These are phyloP conservation scores for Colletotrichum kahawae DNA, from an alignment of 2,329 filamentous ascomycete genomes.

Conservation along the genomic window DNA sequence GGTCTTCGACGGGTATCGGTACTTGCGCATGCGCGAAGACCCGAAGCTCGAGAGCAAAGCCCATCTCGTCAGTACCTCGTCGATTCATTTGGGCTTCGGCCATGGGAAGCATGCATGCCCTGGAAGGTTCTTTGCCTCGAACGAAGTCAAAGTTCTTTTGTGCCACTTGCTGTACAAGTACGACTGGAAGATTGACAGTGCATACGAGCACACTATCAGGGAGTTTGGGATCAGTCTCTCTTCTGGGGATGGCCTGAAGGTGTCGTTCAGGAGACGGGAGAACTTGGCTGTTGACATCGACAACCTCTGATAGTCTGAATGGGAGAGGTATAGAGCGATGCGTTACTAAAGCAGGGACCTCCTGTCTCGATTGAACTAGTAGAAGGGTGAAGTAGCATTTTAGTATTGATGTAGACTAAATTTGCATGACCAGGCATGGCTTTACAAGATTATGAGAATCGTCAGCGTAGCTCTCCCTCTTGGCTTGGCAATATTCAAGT, in stretches of 20 bases:
- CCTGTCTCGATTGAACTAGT: not conserved
- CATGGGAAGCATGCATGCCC: not conserved
- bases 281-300: not conserved
- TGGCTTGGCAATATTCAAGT: not conserved
- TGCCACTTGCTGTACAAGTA: not conserved
- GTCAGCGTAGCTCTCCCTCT: too few relatives aligned
- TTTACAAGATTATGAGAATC: too few relatives aligned
- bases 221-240: not conserved
- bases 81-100: not conserved
- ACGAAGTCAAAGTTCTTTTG: not conserved
- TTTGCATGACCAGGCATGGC: too few relatives aligned
- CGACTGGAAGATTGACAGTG: not conserved
- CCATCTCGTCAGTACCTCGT: not conserved
- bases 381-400: too few relatives aligned
- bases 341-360: not conserved
- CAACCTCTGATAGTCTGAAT: not conserved
- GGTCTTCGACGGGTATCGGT: not conserved
- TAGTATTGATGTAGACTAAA: too few relatives aligned
- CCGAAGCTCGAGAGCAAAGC: not conserved
- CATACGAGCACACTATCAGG: not conserved
- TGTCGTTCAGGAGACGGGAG: not conserved
- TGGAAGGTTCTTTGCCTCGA: not conserved
- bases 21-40: not conserved
- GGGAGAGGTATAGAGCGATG: fast-evolving
- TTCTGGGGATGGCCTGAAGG: not conserved